Base-by-base conservation (phyloP, 1,284 basidiomycete species). In the Puccinia triticina region DNA sequence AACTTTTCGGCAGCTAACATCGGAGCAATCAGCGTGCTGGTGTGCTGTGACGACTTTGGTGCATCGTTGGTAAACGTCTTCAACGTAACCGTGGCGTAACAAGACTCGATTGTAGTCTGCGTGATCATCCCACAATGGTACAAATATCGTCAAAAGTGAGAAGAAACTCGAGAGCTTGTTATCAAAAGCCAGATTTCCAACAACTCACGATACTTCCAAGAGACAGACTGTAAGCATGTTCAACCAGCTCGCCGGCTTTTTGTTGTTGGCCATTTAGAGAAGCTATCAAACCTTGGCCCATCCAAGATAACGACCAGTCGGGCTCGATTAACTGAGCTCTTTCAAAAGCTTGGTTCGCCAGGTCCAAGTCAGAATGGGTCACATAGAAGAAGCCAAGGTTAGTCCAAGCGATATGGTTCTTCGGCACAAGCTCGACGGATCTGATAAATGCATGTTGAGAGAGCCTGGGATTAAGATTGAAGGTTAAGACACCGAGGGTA, bases 381-480 rank as follows among this genome's bases (percentile, higher is more conserved):
- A 96, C 89, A 87, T 96, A 99, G 69, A 99, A 89, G 82, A 98
- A 89, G 0, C 96, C 97, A 2, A 99, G 90, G 86, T 93, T 94
- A 10, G 93, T 91, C 97, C 97, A 99, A 0, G 92, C 91, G 7
- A 89, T 86, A 53, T 75, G 61, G 43, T 79, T 84, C 86, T 94
- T 95, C 0, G 89, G 87, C 85, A 96, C 92, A 72, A 93, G 89
- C 85, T 98, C 96, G 77, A 98, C 88, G 10, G 96, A 93, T 76
- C 91, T 93, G 85, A 98, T 92, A 85, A 94, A 98, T 11, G 94
- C 93, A 88, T 99, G 96, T 87, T 99, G 97, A 7, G 94, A 92
- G 0, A 90, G 88, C 84, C 91, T 92, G 0, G 92, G 90, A 73
- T 92, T 91, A 11, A 88, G 87, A n/a, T 90, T 85, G 86, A 95